A percentile compares a stretch with the other conserved stretches of the same genome.
Evolutionary conservation across 75 land plant species (phyloP).

Genomic region (Azolla pinnata): DNA sequence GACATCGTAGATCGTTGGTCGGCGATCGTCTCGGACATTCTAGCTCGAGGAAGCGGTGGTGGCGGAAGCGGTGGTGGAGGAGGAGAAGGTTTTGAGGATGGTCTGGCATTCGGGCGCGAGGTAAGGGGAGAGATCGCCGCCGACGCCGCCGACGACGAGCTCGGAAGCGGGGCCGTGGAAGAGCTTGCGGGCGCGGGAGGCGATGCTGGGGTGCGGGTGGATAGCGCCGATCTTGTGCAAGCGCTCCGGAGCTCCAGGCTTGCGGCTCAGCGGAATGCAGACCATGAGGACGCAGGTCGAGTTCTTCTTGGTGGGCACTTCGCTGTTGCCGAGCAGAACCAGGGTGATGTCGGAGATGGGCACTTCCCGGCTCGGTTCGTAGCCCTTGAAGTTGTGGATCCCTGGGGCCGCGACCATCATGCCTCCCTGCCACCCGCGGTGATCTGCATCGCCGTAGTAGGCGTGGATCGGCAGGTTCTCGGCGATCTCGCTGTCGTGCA

Average conservation of each 20-base stretch:
- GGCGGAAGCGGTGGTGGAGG: too few species aligned
- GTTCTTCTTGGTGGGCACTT: background rate
- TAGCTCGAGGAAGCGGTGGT: too few species aligned
- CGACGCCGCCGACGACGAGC: background rate
- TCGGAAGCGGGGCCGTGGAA: background rate
- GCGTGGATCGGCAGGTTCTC: slow-evolving; percentile 2
- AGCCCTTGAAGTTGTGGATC: slow-evolving; percentile 1
- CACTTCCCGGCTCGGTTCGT: background rate
- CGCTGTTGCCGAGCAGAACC: background rate
- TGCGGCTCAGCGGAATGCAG: slow-evolving; percentile 1
- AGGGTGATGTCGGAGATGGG: slow-evolving; percentile 1
- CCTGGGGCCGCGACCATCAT: background rate
- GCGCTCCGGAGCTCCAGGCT: too few species aligned
- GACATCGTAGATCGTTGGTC: too few species aligned
- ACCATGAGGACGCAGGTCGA: slow-evolving; percentile 3
- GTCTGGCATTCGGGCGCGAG: background rate
- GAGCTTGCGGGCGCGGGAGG: background rate
- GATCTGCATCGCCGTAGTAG: background rate
- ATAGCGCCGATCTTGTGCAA: slow-evolving; percentile 3
- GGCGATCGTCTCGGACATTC: too few species aligned
- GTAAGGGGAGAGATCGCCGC: slow-evolving; percentile 4
- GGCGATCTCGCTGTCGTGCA: background rate
- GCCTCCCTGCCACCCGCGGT: background rate
- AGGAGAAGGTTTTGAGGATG: background rate
- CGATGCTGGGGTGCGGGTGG: background rate